phyloP scores from a whole-genome alignment of 345 rosid species.

The Geranium brycei region DNA sequence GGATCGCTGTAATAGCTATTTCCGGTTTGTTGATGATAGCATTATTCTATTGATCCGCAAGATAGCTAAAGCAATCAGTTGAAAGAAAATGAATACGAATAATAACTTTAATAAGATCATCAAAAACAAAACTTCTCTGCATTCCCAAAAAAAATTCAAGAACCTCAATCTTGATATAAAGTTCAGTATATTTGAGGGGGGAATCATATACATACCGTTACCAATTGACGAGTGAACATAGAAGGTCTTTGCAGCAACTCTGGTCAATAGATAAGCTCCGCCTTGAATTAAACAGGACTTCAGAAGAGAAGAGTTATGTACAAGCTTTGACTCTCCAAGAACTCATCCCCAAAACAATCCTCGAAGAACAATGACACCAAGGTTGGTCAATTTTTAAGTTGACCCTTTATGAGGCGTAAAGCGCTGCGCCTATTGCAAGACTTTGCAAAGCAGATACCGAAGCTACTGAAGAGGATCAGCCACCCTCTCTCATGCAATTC shows the following conservation, averaged over 20 bases:
- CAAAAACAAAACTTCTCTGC: background rate
- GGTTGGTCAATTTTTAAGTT: too few relatives aligned
- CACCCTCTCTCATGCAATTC: constrained; percentile 6
- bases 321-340: background rate
- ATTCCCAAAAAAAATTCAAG: background rate
- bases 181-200: background rate
- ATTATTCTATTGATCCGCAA: too few relatives aligned
- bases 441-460: too few relatives aligned
- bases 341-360: background rate
- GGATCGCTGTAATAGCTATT: too few relatives aligned
- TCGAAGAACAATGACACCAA: too few relatives aligned
- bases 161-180: background rate
- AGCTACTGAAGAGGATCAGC: background rate
- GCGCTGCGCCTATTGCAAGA: too few relatives aligned
- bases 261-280: background rate
- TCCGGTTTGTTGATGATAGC: background rate
- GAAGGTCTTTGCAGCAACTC: background rate
- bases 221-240: background rate
- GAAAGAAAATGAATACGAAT: background rate
- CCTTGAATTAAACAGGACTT: background rate
- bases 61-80: background rate
- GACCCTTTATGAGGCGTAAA: too few relatives aligned
- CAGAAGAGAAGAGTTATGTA: background rate
- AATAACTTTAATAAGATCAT: background rate
- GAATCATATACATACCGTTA: background rate